Percentiles rank a stretch among this genome's conserved stretches.
Evolutionary conservation across 2,329 filamentous ascomycete genomes (phyloP).

Genomic region (Fonsecaea nubica): DNA sequence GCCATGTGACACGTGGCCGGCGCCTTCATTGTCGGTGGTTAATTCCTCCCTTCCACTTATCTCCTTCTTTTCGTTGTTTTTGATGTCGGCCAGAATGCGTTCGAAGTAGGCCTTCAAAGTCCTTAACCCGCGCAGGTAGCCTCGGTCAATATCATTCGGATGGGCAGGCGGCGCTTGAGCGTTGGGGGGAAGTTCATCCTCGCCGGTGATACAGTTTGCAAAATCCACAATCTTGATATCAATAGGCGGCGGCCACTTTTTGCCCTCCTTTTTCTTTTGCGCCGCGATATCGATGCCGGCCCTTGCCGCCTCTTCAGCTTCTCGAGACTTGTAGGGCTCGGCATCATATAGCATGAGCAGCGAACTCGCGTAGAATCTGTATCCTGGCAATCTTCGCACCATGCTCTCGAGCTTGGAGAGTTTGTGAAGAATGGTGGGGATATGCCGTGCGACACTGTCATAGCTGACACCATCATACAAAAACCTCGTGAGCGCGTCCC

Average conservation of each 20-base stretch:
- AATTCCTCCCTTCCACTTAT: slow-evolving; percentile 52
- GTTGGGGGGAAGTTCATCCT: slow-evolving; percentile 68
- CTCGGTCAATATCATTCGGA: slow-evolving; percentile 80
- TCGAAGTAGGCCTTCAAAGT: slow-evolving; percentile 84
- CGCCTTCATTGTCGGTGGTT: slow-evolving; percentile 27
- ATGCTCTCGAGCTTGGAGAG: slow-evolving; percentile 82
- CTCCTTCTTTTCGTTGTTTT: slow-evolving; percentile 52
- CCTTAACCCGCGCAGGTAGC: slow-evolving; percentile 84
- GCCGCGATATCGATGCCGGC: slow-evolving; percentile 38
- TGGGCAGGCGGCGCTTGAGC: slow-evolving; percentile 78
- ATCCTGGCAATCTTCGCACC: slow-evolving; percentile 77
- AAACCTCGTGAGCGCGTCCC: slow-evolving; percentile 84
- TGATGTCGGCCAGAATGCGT: slow-evolving; percentile 80
- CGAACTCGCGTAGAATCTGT: slow-evolving; percentile 94
- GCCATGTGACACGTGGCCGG: slow-evolving; percentile 20
- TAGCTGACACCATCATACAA: slow-evolving; percentile 87
- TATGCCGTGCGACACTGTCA: slow-evolving; percentile 80
- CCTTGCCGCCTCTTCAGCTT: slow-evolving; percentile 37
- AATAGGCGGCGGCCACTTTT: slow-evolving; percentile 61
- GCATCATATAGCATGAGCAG: slow-evolving; percentile 96
- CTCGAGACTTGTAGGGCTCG: slow-evolving; percentile 58
- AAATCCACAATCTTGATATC: slow-evolving; percentile 99
- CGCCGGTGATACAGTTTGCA: slow-evolving; percentile 92
- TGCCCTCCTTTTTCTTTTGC: slow-evolving; percentile 39
- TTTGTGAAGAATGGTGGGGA: slow-evolving; percentile 85